These are phyloP conservation scores for Pyricularia pennisetigena DNA, from an alignment of 2,329 filamentous ascomycete species.

Conservation along the genomic window DNA sequence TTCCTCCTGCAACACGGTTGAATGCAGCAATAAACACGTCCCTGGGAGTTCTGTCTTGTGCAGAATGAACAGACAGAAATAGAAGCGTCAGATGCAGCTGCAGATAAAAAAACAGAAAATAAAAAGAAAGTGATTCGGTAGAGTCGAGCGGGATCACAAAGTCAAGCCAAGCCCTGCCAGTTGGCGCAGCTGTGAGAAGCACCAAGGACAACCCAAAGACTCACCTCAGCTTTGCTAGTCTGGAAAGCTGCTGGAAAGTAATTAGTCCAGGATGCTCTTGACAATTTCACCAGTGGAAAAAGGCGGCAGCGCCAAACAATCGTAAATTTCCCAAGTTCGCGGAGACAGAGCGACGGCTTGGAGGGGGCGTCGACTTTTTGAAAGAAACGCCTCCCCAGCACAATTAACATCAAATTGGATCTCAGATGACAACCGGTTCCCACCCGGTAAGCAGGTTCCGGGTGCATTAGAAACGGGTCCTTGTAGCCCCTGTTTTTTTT, in stretches of 20 bases:
- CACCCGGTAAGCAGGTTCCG: background rate
- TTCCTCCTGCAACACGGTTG: background rate
- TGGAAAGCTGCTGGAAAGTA: background rate
- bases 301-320: background rate
- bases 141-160: background rate
- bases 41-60: background rate
- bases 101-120: constrained; percentile 1
- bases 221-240: background rate
- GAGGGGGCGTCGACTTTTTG: background rate
- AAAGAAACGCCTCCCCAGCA: background rate
- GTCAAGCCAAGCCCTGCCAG: background rate
- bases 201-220: background rate
- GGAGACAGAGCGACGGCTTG: background rate
- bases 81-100: background rate
- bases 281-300: background rate
- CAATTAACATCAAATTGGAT: background rate
- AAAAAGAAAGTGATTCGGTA: background rate
- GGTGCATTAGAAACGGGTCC: background rate
- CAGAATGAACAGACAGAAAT: background rate
- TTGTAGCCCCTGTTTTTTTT: background rate
- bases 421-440: background rate
- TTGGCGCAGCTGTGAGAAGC: background rate
- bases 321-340: background rate
- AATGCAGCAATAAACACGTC: background rate
- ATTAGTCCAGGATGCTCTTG: background rate